Evolutionary conservation across 2,329 filamentous ascomycete genomes (phyloP), one percentile per base, ranked within the genome.

Genomic region (Elsinoe batatas): DNA sequence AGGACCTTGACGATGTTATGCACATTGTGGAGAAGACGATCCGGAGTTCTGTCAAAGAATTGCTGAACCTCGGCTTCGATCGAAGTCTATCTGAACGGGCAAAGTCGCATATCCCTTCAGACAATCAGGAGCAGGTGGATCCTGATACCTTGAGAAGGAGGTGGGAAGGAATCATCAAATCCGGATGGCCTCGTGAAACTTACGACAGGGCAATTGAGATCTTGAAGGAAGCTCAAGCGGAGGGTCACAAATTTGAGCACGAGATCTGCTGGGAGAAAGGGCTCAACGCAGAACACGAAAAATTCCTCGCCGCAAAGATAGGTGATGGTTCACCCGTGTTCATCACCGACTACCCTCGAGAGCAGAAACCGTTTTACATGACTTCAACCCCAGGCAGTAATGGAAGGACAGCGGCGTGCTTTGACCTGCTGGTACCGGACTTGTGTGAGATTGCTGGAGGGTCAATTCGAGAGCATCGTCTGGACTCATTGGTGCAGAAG

Each of bases 341-440:
- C 67, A 83, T 98, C 61, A 97, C 91, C 12, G 79, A 96, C 68
- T 98, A 96, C 67, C 93, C 93, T n/a, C 81, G 81, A 61, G 75
- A 77, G 47, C 83, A 93, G 68, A 98, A 98, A 72, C 88, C 91
- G 10, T 98, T 97, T 72, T 98, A 91, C 70, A 91, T 90, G 87
- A 70, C 80, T 1, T 80, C 82, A 13, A 80, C 79, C 1, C 57
- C 63, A 17, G 42, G 46, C 37, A 58, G 59, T 12, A 59, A 54
- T 6, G 54, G 56, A 4, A 58, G 63, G n/a, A 94, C 89, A 3
- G 89, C 89, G 11, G 88, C 90, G 58, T 95, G 89, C 72, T 96
- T 96, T 67, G 91, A 96, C 69, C 79, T 96, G 47, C 76, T 96
- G 13, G 83, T 95, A 13, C 89, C 89, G 13, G 87, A 90, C 58